phyloP scores from a whole-genome alignment of 805 yeast genomes.

The Nakazawaea pomicola region DNA sequence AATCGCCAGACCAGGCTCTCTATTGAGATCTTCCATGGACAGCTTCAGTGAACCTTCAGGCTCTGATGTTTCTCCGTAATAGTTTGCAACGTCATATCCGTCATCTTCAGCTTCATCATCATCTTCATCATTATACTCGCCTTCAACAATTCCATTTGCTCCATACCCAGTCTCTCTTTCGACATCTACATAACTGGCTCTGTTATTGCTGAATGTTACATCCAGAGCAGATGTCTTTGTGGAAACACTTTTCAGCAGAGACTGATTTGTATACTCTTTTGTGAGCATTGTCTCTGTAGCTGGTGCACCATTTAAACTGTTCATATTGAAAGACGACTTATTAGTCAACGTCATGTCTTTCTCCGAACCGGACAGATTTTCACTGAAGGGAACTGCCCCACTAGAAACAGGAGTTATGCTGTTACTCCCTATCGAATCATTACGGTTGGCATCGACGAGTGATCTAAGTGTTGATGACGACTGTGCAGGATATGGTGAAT shows the following conservation, averaged over 20 bases:
- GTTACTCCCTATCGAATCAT: not conserved
- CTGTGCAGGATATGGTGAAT: no score
- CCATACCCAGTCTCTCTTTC: slow-evolving; percentile 10
- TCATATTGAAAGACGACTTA: no score
- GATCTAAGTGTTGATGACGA: no score
- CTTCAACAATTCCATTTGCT: not conserved
- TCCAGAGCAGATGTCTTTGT: not conserved
- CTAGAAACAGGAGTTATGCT: not conserved
- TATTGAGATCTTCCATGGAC: no score
- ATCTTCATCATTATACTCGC: slow-evolving; percentile 10
- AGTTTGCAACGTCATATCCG: slow-evolving; percentile 21
- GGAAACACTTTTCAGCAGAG: no score
- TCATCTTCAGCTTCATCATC: slow-evolving; percentile 24
- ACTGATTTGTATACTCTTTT: not conserved
- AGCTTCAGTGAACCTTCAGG: no score
- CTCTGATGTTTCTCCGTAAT: slow-evolving; percentile 18
- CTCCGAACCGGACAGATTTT: no score
- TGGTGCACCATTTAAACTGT: no score
- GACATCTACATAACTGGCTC: slow-evolving; percentile 5
- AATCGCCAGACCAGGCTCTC: not conserved
- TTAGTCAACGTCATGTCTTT: no score
- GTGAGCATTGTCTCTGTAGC: not conserved
- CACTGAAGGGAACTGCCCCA: not conserved
- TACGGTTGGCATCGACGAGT: no score
- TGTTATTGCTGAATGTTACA: slow-evolving; percentile 3